A percentile compares a stretch with the other conserved stretches of the same genome.
Evolutionary conservation across 345 rosid species (phyloP).

Genomic region (Melaleuca quinquenervia): DNA sequence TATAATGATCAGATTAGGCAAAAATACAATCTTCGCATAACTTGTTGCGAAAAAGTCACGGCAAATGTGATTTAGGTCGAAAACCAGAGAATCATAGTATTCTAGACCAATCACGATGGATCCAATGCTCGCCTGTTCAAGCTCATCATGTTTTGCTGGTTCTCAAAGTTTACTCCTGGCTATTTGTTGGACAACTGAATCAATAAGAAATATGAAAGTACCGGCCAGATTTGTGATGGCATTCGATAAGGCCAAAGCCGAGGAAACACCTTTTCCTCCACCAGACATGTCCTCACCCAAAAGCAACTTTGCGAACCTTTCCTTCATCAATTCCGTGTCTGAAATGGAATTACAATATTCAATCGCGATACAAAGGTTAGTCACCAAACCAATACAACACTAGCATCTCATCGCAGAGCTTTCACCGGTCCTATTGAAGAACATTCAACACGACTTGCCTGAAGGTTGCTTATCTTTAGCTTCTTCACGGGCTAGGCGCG

Average conservation of each 20-base stretch:
- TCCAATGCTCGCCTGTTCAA: background rate
- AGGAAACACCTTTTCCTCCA: constrained; percentile 68
- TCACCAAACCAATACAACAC: background rate
- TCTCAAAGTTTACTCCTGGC: background rate
- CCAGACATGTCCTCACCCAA: constrained; percentile 75
- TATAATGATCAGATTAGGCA: background rate
- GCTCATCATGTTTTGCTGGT: background rate
- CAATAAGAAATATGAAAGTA: background rate
- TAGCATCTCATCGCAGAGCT: background rate
- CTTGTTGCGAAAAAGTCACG: background rate
- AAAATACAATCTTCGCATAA: background rate
- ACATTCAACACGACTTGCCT: constrained; percentile 5
- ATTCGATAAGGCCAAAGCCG: constrained; percentile 61
- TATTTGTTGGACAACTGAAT: background rate
- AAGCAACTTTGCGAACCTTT: constrained; percentile 47
- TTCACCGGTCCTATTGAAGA: background rate
- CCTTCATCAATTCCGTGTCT: constrained; percentile 60
- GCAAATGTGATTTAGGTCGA: background rate
- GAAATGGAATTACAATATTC: background rate
- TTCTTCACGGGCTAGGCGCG: constrained; percentile 8
- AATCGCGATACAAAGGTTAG: background rate
- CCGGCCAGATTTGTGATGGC: constrained; percentile 28
- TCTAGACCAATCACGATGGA: background rate
- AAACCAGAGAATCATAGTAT: background rate
- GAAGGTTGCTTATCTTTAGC: constrained; percentile 5